Base-by-base conservation (phyloP, 164 flowering plant genomes). In the Liriodendron chinense region DNA sequence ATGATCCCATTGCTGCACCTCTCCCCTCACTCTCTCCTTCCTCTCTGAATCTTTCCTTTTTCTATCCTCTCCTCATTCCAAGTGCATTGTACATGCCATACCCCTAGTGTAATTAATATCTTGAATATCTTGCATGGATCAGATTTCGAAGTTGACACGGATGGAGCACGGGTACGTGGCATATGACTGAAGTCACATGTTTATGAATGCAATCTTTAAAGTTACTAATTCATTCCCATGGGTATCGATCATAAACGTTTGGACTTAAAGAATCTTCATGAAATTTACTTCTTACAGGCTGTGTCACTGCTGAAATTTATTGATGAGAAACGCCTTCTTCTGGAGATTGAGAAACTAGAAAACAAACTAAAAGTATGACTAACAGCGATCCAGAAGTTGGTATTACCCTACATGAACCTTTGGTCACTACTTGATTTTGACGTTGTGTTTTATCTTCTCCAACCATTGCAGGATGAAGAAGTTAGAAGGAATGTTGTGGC, bases 131-230 rank as follows among this genome's bases (percentile, higher is more conserved):
- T 76, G 25, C 24, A 76, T 26, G 9, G 7, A 47, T 34, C 43
- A 87, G 90, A 84, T 73, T 83, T 85, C 73, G 82, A 83, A 20
- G 73, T 85, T 0, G 88, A 87, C 68, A 48, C 72, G 0, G 83
- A 85, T 24, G 88, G 89, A 0, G 81, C 82, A 59, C 77, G 86
- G 8, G 82, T 65, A 1, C 64, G 74, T 83, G 86, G 87, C 90
- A 86, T 86, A 87, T 86, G 22, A 67, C 65, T 14, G 43, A 24
- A 24, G 3, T 20, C 47, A 2, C 47, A 26, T 69, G 7, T 47
- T 47, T n/a, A 34, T 34, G 22, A 7, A 24, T 22, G 43, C 43
- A 34, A 22, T 22, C 8, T 22, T 22, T 20, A 0, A 14, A 20
- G 68, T 22, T 22, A 65, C 10, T 65, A 22, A 24, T 65, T 23